Conservation (phyloP, 2,329 filamentous ascomycete genomes). For the Drechslerella dactyloides region DNA sequence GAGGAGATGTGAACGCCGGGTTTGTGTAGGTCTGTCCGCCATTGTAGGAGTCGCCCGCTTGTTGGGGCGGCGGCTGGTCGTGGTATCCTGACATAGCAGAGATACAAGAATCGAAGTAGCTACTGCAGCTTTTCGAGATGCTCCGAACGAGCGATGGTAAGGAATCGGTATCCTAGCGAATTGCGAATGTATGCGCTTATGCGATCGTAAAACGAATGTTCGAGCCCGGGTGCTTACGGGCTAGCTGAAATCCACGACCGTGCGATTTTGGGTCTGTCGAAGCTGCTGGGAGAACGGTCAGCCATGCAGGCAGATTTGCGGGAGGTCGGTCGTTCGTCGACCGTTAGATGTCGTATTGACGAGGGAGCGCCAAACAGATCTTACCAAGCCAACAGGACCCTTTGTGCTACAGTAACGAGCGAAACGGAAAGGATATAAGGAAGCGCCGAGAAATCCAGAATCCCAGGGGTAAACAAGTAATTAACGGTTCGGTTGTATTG, state of each 20-base stretch:
- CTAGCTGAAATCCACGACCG: background rate
- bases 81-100: slow-evolving; percentile 37
- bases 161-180: slow-evolving; percentile 19
- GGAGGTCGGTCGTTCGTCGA: background rate
- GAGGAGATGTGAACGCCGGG: slow-evolving; percentile 19
- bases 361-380: background rate
- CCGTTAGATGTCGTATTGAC: too few species aligned
- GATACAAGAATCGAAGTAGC: slow-evolving; percentile 13
- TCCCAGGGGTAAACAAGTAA: slow-evolving; percentile 17
- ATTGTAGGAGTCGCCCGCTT: slow-evolving; percentile 10
- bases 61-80: slow-evolving; percentile 19
- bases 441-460: slow-evolving; percentile 40
- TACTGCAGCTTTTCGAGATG: slow-evolving; percentile 4
- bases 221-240: slow-evolving; percentile 1
- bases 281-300: background rate
- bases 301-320: slow-evolving; percentile 1
- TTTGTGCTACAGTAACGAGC: slow-evolving; percentile 5
- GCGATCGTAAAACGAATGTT: slow-evolving; percentile 7
- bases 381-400: background rate
- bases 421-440: slow-evolving; percentile 3
- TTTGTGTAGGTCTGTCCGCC: slow-evolving; percentile 28
- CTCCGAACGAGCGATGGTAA: slow-evolving; percentile 22
- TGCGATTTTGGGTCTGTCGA: background rate
- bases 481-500: background rate
- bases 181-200: slow-evolving; percentile 15